Evolutionary conservation across 2,329 filamentous ascomycete species (phyloP), one percentile per base, ranked within the genome.

Genomic region (Huntiella moniliformis): DNA sequence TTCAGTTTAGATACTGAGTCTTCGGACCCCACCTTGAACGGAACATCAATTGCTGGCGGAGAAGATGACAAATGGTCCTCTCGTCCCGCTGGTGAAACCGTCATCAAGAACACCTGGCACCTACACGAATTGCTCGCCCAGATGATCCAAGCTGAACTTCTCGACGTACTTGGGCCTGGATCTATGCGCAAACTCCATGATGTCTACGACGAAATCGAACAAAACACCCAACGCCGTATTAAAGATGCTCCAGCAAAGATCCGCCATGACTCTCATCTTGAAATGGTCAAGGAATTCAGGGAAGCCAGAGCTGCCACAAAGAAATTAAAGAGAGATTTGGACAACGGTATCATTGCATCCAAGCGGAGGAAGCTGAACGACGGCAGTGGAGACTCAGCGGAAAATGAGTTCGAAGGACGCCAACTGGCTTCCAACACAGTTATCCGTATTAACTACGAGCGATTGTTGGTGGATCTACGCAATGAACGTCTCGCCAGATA

Each of bases 391-490:
- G 44, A 54, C 57, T 41, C 51, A 39, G 61, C 60, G 28, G 54
- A 56, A 37, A 54, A 57, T 48, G 58, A 61, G 31, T 58, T 65
- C 15, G 65, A 70, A 46, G 60, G 63, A 17, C 62, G 63, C 12
- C 61, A 60, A n/a, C 60, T 76, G 37, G 71, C 76, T 53, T 71
- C 75, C 42, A 73, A 81, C 48, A 67, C 86, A 52, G 70, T 87
- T 33, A 67, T 96, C 42, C 75, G 79, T 22, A 67, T 95, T 46
- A 95, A 94, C 57, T 79, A 84, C 55, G 80, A 87, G 47, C 92
- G 88, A 59, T 83, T 85, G 49, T 67, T 79, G 5, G 82, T 95
- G 7, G 77, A 82, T 42, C 67, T 94, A 51, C 82, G 88, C 47
- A 94, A 85, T 54, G 72, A 79, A 52, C 74, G 77, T 15, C 74